Evolutionary conservation across 176 grass and related monocot species (phyloP).

Genomic region (Rhipidocladum racemiflorum): DNA sequence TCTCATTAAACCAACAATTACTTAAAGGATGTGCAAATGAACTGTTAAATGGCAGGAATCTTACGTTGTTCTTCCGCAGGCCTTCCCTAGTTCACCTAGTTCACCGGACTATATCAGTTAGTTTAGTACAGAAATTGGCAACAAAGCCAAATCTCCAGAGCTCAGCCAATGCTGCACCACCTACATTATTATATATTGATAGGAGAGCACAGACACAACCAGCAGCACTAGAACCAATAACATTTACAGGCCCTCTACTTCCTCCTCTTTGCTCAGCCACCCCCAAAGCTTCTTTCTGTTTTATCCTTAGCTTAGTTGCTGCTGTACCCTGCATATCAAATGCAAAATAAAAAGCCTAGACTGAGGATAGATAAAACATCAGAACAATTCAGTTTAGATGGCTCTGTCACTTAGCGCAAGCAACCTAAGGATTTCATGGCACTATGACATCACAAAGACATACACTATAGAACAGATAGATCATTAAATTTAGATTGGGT

Average conservation of each 20-base stretch:
- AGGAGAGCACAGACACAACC: conserved; percentile 73
- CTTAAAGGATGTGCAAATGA: background rate
- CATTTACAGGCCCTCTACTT: conserved; percentile 89
- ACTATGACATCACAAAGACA: background rate
- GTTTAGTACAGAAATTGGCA: conserved; percentile 93
- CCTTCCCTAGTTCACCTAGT: conserved; percentile 97
- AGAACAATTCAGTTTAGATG: background rate
- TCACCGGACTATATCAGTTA: conserved; percentile 93
- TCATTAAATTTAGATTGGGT: background rate
- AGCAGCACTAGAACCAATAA: conserved; percentile 75
- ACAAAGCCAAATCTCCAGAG: conserved; percentile 87
- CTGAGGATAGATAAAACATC: background rate
- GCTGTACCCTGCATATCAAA: conserved; percentile 66
- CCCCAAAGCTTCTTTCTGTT: conserved; percentile 87
- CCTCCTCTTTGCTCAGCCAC: conserved; percentile 86
- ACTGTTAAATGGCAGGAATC: conserved; percentile 21
- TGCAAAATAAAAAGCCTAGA: conserved; percentile 34
- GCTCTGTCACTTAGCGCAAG: background rate
- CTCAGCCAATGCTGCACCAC: conserved; percentile 42
- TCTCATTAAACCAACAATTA: background rate
- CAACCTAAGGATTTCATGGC: background rate
- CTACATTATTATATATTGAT: conserved; percentile 61
- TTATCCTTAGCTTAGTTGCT: conserved; percentile 85
- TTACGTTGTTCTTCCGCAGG: conserved; percentile 87
- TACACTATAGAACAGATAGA: background rate